Base-by-base conservation (phyloP, 208 protist species). In the Trypanosomatidae sp. region DNA sequence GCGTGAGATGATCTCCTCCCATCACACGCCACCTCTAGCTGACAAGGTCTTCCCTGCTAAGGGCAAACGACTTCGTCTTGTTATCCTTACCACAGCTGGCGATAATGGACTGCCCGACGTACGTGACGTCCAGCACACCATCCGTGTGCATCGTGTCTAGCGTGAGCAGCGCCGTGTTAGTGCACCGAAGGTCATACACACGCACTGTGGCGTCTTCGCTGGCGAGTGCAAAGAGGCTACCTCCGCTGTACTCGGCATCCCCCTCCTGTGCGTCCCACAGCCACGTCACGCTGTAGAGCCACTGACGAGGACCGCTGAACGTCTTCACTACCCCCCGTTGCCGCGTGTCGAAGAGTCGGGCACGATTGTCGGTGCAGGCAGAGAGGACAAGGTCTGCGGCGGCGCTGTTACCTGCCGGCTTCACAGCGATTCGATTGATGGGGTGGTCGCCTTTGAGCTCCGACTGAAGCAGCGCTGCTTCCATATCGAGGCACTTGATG, bases 21-120 rank as follows among this genome's bases (percentile, higher is more conserved):
- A 17, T 39, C 36, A 10, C 28, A 39, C 30, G 6, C 39, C 36
- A 46, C 39, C 36, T 8, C 39, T 68, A 46, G 47, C 55, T 47
- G 43, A 66, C 13, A 33, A 75, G 60, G 13, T n/a, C 73, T 46
- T 85, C 81, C 47, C 86, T 85, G 41, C 71, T 76, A 12, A 95
- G 66, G 41, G 82, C 74, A 46, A 91, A 85, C 10, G 84, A 87
- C 59, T 84, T 86, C 15, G 88, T 92, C 69, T 88, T 91, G 80
- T 93, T 93, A 68, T 95, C 91, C 59, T 95, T 95, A 41, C 88
- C 91, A 60, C 91, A 85, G n/a, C 82, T 90, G 30, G 82, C 91
- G 49, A 95, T 84, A 39, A 83, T 65, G 17, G 80, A 82, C 10
- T 83, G 67, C 3, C 91, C 91, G 7, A 74, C 86, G 77, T 93